Conservation (phyloP, 495 filamentous ascomycete species). For the Hamigera avellanea region DNA sequence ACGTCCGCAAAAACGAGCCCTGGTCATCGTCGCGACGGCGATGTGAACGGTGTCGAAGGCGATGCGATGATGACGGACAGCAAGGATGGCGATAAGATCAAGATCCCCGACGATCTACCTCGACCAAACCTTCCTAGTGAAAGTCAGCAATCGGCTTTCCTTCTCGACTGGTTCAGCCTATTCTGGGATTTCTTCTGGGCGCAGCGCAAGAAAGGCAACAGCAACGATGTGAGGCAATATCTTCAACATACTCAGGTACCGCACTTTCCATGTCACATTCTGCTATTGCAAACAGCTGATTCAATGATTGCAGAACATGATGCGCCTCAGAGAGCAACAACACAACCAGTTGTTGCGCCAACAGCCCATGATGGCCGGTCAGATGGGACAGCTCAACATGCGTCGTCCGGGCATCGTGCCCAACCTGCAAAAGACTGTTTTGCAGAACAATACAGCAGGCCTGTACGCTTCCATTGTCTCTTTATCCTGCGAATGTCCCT, state of each 20-base stretch:
- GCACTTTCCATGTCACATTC: slow-evolving; percentile 1
- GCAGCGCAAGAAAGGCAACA: slow-evolving; percentile 51
- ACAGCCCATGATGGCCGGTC: slow-evolving; percentile 59
- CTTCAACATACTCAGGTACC: slow-evolving; percentile 73
- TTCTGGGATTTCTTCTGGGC: slow-evolving; percentile 94
- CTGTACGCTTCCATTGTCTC: slow-evolving; percentile 20
- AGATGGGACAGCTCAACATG: slow-evolving; percentile 46
- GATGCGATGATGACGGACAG: slow-evolving; percentile 72
- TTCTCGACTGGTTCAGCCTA: slow-evolving; percentile 89
- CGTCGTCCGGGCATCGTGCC: slow-evolving; percentile 34
- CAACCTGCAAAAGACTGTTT: slow-evolving; percentile 57
- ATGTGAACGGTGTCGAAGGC: slow-evolving; percentile 66
- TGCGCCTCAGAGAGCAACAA: slow-evolving; percentile 38
- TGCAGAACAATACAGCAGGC: slow-evolving; percentile 55
- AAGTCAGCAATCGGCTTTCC: slow-evolving; percentile 59
- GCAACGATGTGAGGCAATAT: slow-evolving; percentile 51
- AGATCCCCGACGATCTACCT: slow-evolving; percentile 70
- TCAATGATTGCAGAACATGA: slow-evolving; percentile 20
- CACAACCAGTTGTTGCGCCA: slow-evolving; percentile 57
- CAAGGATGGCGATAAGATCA: slow-evolving; percentile 63
- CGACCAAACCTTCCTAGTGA: slow-evolving; percentile 53
- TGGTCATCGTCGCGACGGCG: slow-evolving; percentile 48
- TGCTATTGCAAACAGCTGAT: slow-evolving; percentile 6
- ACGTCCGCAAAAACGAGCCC: slow-evolving; percentile 48
- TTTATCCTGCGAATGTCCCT: slow-evolving; percentile 1